Evolutionary conservation across 2,329 filamentous ascomycete species (phyloP), one percentile per base, ranked within the genome.

Genomic region (Bipolaris oryzae): DNA sequence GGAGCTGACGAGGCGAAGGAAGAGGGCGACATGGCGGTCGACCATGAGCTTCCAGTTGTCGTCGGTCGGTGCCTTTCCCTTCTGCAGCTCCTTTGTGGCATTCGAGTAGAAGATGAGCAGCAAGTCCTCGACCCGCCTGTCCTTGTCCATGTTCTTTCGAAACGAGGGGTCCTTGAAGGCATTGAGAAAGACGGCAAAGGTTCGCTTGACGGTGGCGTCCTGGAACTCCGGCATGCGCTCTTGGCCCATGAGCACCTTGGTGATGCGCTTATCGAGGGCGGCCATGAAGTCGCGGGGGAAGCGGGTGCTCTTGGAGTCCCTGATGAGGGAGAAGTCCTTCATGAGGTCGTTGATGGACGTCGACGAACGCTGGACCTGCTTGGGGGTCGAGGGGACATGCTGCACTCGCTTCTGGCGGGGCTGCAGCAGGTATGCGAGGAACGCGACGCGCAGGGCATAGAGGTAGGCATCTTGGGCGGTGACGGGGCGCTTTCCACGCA

Each of bases 31-130:
- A 76, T 99, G 95, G 52, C 94, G 87, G 76, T 99, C 95, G 16
- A 96, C 92, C 78, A 98, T 87, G 56, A 90, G 81, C 78, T 95
- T 96, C 90, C 92, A 97, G 50, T 86, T 85, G 74, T 96, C 92
- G 75, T 98, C 94, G 44, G 90, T 89, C 0, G 87, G 83, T 0
- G 85, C 77, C 76, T 90, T 90, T 50, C 89, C 85, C 74, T 91
- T 91, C 76, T 90, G 87, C 69, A 96, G 84, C 60, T 96, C 93
- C 75, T 96, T 96, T 43, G 92, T 96, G 6, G 95, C 93, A 61
- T 91, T 90, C 1, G 93, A 96, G 78, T 96, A 98, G 81, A 99
- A 98, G 62, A 98, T 97, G 66, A 99, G 83, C 49, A 99, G 87
- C 49, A 98, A 80, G 62, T 96, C 93, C 77, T 99, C 95, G 20